Evolutionary conservation across 164 flowering plant species (phyloP).

Genomic region (Magnolia sinica): DNA sequence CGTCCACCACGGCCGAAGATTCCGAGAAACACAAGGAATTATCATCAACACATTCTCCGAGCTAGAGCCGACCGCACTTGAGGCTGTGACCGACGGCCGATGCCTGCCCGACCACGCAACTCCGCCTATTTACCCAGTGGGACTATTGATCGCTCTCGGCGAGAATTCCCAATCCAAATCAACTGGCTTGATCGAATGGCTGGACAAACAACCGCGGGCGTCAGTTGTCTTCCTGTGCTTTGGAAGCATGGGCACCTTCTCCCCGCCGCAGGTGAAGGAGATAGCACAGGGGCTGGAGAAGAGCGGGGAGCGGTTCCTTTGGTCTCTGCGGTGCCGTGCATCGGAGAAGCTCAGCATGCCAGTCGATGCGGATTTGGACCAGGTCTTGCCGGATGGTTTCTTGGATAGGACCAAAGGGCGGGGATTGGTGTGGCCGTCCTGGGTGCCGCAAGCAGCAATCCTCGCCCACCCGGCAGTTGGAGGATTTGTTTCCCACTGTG

Average conservation of each 20-base stretch:
- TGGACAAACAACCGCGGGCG: constrained; percentile 30
- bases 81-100: not conserved
- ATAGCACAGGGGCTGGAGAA: constrained; percentile 37
- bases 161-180: not conserved
- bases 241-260: constrained; percentile 31
- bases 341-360: not conserved
- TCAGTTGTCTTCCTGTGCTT: constrained; percentile 42
- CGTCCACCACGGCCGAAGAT: constrained; percentile 9
- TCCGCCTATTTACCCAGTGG: constrained; percentile 35
- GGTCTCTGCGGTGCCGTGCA: constrained; percentile 28
- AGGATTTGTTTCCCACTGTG: constrained; percentile 10
- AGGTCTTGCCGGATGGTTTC: constrained; percentile 13
- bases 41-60: constrained; percentile 35
- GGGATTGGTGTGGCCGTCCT: constrained; percentile 7
- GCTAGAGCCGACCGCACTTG: constrained; percentile 17
- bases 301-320: constrained; percentile 35
- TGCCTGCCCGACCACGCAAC: not conserved
- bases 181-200: constrained; percentile 20
- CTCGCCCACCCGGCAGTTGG: constrained; percentile 6
- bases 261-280: constrained; percentile 20
- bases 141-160: constrained; percentile 26
- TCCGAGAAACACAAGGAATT: constrained; percentile 27
- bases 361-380: not conserved
- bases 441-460: constrained; percentile 13
- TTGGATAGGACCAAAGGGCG: constrained; percentile 2